Evolutionary conservation across 192 early-diverging fungal species (phyloP), one percentile per base, ranked within the genome.

Genomic region (Backusella parvicylindrica): DNA sequence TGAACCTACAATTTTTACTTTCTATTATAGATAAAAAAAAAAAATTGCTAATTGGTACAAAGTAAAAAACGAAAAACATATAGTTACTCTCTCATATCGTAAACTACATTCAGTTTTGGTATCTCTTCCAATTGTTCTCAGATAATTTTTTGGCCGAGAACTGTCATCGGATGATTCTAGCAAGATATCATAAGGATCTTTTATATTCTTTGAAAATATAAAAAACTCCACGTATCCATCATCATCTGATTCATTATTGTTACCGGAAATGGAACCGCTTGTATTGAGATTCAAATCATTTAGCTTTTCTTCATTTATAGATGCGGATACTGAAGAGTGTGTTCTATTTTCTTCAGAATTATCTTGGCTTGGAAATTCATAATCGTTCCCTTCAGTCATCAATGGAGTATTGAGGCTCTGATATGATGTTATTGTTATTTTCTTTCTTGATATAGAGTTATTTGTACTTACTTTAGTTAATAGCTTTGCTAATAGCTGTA

Each of bases 151-250:
- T 12, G 31, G 43, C 21, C 60, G 64, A n/a, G 21, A 50, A 23
- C 11, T 53, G 15, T 31, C 36, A 2, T 16, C n/a, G 5, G 70
- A 47, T 35, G 32, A 38, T 4, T 49, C 37, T 9, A 18, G 53
- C 4, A 77, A 49, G 18, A 77, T 21, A 21, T 49, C 70, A 1
- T 50, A 15, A 2, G 76, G 76, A 33, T 72, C 30, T n/a, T 32
- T 31, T 15, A 77, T 72, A 0, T 77, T 77, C 37, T 72, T 77
- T 11, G 76, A 70, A 56, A 77, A 53, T n/a, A 13, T 53, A 53
- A 77, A 77, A n/a, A n/a, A 67, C 0, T 50, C 47, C 1, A 6
- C 33, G 15, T 47, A 26, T 35, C 56, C 65, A 8, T 37, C 60
- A 6, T 70, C 75, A 49, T 64, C 56, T 1, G 60, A 35, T 64